Evolutionary conservation across 2,329 filamentous ascomycete genomes (phyloP).

Genomic region (Beauveria sp.): DNA sequence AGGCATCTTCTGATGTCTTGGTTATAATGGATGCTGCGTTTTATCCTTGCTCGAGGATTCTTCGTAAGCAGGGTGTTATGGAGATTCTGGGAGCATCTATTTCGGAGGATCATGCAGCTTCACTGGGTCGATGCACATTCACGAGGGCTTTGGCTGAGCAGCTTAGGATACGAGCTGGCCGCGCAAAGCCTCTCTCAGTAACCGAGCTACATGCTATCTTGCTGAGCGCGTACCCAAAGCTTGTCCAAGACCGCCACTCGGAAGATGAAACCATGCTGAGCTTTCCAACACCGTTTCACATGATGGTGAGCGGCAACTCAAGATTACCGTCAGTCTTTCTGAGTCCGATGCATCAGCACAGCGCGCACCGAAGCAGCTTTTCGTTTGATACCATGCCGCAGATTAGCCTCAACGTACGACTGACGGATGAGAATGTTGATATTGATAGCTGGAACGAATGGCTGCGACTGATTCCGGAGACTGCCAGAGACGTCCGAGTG

Average conservation of each 20-base stretch:
- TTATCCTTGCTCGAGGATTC: constrained; percentile 45
- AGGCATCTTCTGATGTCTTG: constrained; percentile 47
- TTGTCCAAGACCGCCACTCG: constrained; percentile 41
- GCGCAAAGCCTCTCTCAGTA: constrained; percentile 39
- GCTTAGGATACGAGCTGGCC: constrained; percentile 38
- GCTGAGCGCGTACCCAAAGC: constrained; percentile 42
- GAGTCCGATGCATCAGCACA: constrained; percentile 39
- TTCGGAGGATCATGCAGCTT: constrained; percentile 42
- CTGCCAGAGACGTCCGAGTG: constrained; percentile 47
- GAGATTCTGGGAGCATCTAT: constrained; percentile 50
- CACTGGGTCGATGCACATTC: constrained; percentile 44
- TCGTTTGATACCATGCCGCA: constrained; percentile 39
- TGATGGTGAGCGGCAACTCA: constrained; percentile 47
- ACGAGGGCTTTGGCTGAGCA: constrained; percentile 43
- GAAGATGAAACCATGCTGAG: constrained; percentile 40
- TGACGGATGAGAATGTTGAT: constrained; percentile 44
- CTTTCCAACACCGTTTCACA: constrained; percentile 47
- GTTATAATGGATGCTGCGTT: constrained; percentile 54
- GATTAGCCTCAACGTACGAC: constrained; percentile 41
- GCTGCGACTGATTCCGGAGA: constrained; percentile 50
- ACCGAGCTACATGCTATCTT: constrained; percentile 48
- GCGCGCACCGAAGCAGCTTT: constrained; percentile 29
- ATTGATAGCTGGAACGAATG: constrained; percentile 50
- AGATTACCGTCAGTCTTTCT: constrained; percentile 49
- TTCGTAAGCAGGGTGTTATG: constrained; percentile 45